phyloP scores from a whole-genome alignment of 2,329 filamentous ascomycete genomes.

The Calonectria ilicicola region DNA sequence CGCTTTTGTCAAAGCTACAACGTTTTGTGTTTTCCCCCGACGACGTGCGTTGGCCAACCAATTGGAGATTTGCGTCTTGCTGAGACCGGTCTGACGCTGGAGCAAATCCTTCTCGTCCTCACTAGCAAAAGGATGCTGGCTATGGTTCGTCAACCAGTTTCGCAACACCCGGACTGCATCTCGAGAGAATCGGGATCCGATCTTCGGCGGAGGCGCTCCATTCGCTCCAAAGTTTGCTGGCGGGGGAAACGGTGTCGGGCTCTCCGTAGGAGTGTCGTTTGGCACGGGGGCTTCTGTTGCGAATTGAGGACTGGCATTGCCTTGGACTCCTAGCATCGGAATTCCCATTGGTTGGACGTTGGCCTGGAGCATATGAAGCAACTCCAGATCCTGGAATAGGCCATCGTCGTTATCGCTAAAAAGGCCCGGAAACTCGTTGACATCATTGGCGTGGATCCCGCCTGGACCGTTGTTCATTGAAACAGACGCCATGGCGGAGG shows the following conservation, averaged over 20 bases:
- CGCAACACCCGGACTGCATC: slow-evolving; percentile 30
- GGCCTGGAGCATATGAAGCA: slow-evolving; percentile 16
- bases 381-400: slow-evolving; percentile 15
- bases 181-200: slow-evolving; percentile 39
- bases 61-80: slow-evolving; percentile 82
- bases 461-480: background rate
- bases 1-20: background rate
- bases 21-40: slow-evolving; percentile 73
- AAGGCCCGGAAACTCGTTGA: slow-evolving; percentile 7
- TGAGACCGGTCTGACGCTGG: slow-evolving; percentile 77
- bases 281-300: background rate
- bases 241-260: background rate
- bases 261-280: background rate
- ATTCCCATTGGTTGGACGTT: slow-evolving; percentile 9
- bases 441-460: background rate
- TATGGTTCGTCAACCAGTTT: slow-evolving; percentile 32
- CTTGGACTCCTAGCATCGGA: background rate
- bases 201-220: slow-evolving; percentile 30
- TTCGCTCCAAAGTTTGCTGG: background rate
- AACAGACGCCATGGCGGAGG: background rate
- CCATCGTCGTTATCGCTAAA: slow-evolving; percentile 17
- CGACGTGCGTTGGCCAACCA: slow-evolving; percentile 89
- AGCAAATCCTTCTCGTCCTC: slow-evolving; percentile 83
- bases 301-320: background rate
- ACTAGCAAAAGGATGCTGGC: slow-evolving; percentile 81